Conservation (phyloP, 805 yeast species). For the Komagataella ulmi region DNA sequence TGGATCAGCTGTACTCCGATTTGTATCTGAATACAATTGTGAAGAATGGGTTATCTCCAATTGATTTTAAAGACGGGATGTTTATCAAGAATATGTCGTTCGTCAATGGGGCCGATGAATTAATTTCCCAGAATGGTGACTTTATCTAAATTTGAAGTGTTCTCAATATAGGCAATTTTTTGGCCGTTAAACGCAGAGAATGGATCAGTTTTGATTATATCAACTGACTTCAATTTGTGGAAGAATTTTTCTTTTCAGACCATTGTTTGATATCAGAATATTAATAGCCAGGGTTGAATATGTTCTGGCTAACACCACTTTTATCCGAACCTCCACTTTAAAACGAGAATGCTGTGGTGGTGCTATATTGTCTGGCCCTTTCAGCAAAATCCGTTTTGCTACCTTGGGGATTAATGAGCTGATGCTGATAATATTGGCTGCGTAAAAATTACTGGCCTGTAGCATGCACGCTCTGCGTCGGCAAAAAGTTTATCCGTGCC, state of each 20-base stretch:
- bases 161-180: too few species aligned
- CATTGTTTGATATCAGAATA: too few species aligned
- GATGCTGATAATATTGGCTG: background rate
- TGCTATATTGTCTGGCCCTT: too few species aligned
- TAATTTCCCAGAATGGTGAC: background rate
- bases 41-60: slow-evolving; percentile 31
- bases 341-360: too few species aligned
- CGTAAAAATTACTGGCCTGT: background rate
- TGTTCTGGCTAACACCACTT: too few species aligned
- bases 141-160: background rate
- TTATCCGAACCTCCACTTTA: too few species aligned
- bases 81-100: slow-evolving; percentile 46
- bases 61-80: slow-evolving; percentile 40
- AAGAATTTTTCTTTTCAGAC: too few species aligned
- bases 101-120: slow-evolving; percentile 39
- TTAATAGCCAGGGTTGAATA: too few species aligned
- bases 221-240: background rate
- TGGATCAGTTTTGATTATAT: background rate
- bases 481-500: background rate
- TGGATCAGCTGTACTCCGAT: slow-evolving; percentile 46
- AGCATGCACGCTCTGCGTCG: background rate
- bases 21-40: slow-evolving; percentile 49
- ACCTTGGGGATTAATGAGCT: background rate
- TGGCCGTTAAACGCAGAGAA: background rate
- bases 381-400: too few species aligned